Conservation (phyloP, 257 asterid genomes). For the Petrea volubilis region DNA sequence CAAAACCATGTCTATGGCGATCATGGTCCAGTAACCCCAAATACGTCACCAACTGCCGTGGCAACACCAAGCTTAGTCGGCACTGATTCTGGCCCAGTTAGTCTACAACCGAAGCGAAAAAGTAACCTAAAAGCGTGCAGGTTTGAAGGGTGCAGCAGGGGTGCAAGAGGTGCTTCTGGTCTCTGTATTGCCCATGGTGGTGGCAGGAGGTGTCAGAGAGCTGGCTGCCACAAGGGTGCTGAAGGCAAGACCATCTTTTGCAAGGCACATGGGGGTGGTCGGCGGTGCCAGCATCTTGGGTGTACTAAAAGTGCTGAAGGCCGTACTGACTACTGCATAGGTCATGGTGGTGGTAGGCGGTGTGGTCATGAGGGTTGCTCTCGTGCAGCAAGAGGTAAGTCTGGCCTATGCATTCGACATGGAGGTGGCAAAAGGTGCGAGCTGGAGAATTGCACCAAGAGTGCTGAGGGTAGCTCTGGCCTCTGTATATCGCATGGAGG, state of each 20-base stretch:
- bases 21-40: slow-evolving; percentile 11
- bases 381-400: slow-evolving; percentile 66
- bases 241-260: slow-evolving; percentile 63
- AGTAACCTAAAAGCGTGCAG: slow-evolving; percentile 39
- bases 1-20: slow-evolving; percentile 6
- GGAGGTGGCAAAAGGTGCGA: slow-evolving; percentile 76
- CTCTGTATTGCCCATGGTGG: slow-evolving; percentile 74
- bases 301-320: slow-evolving; percentile 76
- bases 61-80: slow-evolving; percentile 13
- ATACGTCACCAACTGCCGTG: slow-evolving; percentile 7
- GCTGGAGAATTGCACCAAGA: slow-evolving; percentile 48
- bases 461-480: slow-evolving; percentile 62
- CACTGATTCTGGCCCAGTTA: slow-evolving; percentile 21
- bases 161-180: slow-evolving; percentile 75
- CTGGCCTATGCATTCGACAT: slow-evolving; percentile 62
- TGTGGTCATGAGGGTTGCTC: slow-evolving; percentile 52
- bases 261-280: slow-evolving; percentile 67
- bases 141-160: slow-evolving; percentile 58
- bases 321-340: slow-evolving; percentile 57
- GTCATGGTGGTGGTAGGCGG: slow-evolving; percentile 67
- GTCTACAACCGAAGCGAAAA: slow-evolving; percentile 30
- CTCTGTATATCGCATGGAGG: slow-evolving; percentile 78
- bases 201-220: slow-evolving; percentile 63
- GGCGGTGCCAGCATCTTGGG: slow-evolving; percentile 58
- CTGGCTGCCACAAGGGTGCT: slow-evolving; percentile 66